Evolutionary conservation across 805 yeast genomes (phyloP).

Genomic region (Saccharomycopsis guyanensis): DNA sequence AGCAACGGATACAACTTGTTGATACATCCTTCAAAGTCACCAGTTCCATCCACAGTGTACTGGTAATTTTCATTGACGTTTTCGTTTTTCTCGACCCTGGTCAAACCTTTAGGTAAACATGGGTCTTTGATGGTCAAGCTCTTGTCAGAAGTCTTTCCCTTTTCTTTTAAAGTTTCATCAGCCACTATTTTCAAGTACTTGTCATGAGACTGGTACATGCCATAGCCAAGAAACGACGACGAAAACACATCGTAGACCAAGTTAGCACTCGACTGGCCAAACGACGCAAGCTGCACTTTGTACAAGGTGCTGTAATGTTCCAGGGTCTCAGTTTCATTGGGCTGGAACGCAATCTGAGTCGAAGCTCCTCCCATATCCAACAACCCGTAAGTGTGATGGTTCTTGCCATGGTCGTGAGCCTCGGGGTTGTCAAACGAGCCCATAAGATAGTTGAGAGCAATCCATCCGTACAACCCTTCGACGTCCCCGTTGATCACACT

Average conservation of each 20-base stretch:
- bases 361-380: constrained; percentile 62
- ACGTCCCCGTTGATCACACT: constrained; percentile 55
- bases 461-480: constrained; percentile 65
- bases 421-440: constrained; percentile 34
- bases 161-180: constrained; percentile 1
- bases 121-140: constrained; percentile 36
- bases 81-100: not conserved
- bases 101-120: constrained; percentile 45
- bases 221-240: constrained; percentile 53
- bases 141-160: not conserved
- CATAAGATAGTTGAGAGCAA: constrained; percentile 49
- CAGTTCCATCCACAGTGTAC: constrained; percentile 38
- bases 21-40: constrained; percentile 43
- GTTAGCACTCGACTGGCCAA: constrained; percentile 24
- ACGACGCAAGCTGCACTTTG: constrained; percentile 35
- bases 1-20: constrained; percentile 38
- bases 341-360: constrained; percentile 58
- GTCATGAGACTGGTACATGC: constrained; percentile 47
- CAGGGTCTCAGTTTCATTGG: constrained; percentile 37
- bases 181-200: constrained; percentile 36
- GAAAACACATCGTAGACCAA: constrained; percentile 40
- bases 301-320: constrained; percentile 42
- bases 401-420: constrained; percentile 33
- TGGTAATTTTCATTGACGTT: constrained; percentile 17
- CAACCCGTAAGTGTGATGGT: constrained; percentile 42